Conservation (phyloP, 768 basidiomycete species). For the Hericium erinaceus region DNA sequence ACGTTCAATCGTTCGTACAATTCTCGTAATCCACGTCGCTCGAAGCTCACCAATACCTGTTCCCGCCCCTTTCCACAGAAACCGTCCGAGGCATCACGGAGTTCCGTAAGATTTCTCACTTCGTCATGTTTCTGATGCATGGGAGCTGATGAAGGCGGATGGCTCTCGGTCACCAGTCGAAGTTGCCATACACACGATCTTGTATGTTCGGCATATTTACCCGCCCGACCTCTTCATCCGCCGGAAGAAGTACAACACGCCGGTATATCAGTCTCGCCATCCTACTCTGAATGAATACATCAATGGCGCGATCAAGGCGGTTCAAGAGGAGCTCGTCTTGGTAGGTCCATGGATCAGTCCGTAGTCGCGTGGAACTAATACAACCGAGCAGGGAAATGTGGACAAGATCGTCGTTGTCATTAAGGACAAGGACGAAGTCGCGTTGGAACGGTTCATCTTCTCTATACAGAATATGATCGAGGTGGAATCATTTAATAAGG, state of each 20-base stretch:
- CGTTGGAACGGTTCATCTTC: conserved; percentile 88
- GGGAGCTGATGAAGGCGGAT: background rate
- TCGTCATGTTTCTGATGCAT: background rate
- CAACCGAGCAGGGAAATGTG: conserved; percentile 51
- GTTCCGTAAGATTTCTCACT: conserved; percentile 39
- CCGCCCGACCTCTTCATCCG: conserved; percentile 82
- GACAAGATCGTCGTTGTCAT: conserved; percentile 78
- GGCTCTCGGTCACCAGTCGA: conserved; percentile 51
- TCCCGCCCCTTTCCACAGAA: conserved; percentile 24
- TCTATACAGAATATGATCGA: conserved; percentile 76
- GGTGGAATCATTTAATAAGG: conserved; percentile 61
- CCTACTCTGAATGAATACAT: conserved; percentile 85
- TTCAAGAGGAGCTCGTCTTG: conserved; percentile 63
- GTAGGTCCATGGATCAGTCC: conserved; percentile 26
- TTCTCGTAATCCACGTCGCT: background rate
- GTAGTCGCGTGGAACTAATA: background rate
- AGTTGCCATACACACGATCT: conserved; percentile 85
- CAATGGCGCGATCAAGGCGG: conserved; percentile 75
- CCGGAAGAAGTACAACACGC: conserved; percentile 82
- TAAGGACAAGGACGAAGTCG: conserved; percentile 68
- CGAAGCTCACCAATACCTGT: conserved; percentile 18
- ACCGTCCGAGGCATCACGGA: conserved; percentile 56
- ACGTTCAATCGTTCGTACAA: conserved; percentile 24
- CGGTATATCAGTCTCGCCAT: conserved; percentile 90
- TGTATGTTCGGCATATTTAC: conserved; percentile 87